A percentile compares a stretch with the other conserved stretches of the same genome.
These are phyloP conservation scores for Chaetomium globosum DNA, from an alignment of 2,329 filamentous ascomycete genomes.

Conservation along the genomic window DNA sequence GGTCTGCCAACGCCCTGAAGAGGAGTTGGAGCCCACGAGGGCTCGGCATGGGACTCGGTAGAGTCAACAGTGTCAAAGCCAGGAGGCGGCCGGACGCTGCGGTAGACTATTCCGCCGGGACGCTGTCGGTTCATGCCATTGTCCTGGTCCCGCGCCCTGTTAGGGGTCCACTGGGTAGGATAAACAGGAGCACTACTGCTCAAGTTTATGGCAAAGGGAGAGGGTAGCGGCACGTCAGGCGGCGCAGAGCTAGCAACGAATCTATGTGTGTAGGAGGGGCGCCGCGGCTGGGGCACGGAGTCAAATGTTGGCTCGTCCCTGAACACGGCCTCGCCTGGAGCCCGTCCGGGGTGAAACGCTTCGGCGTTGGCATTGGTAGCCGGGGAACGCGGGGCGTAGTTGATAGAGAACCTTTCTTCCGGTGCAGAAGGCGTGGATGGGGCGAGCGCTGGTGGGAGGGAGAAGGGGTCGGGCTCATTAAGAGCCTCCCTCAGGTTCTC, in stretches of 20 bases:
- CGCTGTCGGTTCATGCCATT: background rate
- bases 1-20: background rate
- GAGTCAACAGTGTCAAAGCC: background rate
- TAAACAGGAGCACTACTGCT: background rate
- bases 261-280: background rate
- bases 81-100: background rate
- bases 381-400: no score
- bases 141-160: background rate
- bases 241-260: background rate
- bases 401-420: background rate
- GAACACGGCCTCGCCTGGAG: background rate
- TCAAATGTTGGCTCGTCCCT: background rate
- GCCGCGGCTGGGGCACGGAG: background rate
- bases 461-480: slow-evolving; percentile 12
- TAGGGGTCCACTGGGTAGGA: background rate
- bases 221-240: background rate
- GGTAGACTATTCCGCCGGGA: no score
- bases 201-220: background rate
- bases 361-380: background rate
- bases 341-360: background rate
- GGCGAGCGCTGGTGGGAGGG: background rate
- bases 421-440: background rate
- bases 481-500: slow-evolving; percentile 10
- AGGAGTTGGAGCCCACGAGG: background rate
- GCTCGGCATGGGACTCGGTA: background rate